Base-by-base conservation (phyloP, 1,284 basidiomycete genomes). In the Crucibulum parvulum region DNA sequence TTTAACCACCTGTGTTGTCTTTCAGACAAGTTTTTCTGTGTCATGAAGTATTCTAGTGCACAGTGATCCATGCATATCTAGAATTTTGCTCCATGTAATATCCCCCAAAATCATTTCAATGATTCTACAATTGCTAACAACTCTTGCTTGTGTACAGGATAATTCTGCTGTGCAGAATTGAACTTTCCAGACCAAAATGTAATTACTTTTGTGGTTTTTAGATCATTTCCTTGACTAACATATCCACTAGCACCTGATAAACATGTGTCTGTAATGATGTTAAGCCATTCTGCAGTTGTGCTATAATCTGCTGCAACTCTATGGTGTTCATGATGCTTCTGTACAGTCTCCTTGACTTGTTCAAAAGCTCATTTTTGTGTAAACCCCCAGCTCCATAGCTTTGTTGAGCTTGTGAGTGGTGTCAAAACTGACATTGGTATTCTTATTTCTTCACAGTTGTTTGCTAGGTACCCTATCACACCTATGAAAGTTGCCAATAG, bases 11-110 rank as follows among this genome's bases (percentile, higher is more conserved):
- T 48, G 31, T 56, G 53, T 41, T 67, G 65, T 9, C 62, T 54
- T 0, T 68, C 62, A 0, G 74, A 75, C 36, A 80, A 55, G 24
- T 71, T 68, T 55, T 67, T 69, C 58, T 80, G 78, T 1, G 64
- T 69, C 62, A 62, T 55, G 2, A 81, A 51, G 55, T 69, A 66
- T 24, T 72, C 65, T 1, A 80, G 67, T 0, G 65, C 69, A 37
- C 70, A 62, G 52, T 80, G 78, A 55, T 80, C 78, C 0, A 74
- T 77, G 6, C 64, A 66, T 1, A 75, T 67, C 1, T 57, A 57
- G 50, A 80, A 77, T 1, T 63, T 60, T 7, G 59, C 58, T 7
- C 78, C 78, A 5, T 67, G 56, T 2, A 79, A 55, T 38, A 73
- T 46, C 36, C 68, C 62, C 0, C 68, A 43, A 56, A 71, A 74